Evolutionary conservation across 768 basidiomycete species (phyloP).

Genomic region (Termitomyces sp.): DNA sequence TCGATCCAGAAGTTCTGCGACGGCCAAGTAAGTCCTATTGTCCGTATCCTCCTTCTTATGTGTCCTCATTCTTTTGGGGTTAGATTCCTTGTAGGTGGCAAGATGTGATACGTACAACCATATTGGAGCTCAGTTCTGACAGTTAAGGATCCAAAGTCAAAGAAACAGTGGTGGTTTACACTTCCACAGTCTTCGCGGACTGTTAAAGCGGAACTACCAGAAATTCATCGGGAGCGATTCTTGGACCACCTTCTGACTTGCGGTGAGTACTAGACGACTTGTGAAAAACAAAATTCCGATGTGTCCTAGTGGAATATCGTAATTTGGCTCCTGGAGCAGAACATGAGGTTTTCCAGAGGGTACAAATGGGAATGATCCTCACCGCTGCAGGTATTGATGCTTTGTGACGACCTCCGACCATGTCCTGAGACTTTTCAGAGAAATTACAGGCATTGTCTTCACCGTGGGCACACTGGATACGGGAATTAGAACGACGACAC

Average conservation of each 20-base stretch:
- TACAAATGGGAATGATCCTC: conserved; percentile 74
- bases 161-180: conserved; percentile 62
- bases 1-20: conserved; percentile 76
- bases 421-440: conserved; percentile 35
- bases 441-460: conserved; percentile 77
- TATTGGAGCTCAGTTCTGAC: neutral
- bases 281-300: neutral
- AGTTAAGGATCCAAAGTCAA: conserved; percentile 56
- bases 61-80: neutral
- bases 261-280: conserved; percentile 35
- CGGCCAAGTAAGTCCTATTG: conserved; percentile 42
- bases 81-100: conserved; percentile 18
- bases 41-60: conserved; percentile 2
- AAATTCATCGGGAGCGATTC: conserved; percentile 46
- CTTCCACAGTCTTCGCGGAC: conserved; percentile 38
- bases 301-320: conserved; percentile 58
- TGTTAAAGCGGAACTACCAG: conserved; percentile 48
- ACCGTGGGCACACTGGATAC: conserved; percentile 65
- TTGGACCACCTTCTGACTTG: conserved; percentile 57
- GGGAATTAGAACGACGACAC: conserved; percentile 50
- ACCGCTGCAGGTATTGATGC: conserved; percentile 57
- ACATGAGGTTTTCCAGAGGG: conserved; percentile 78
- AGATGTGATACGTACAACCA: neutral
- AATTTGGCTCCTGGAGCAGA: conserved; percentile 50
- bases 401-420: neutral